Conservation (phyloP, 257 asterid species). For the Penstemon barbatus region DNA sequence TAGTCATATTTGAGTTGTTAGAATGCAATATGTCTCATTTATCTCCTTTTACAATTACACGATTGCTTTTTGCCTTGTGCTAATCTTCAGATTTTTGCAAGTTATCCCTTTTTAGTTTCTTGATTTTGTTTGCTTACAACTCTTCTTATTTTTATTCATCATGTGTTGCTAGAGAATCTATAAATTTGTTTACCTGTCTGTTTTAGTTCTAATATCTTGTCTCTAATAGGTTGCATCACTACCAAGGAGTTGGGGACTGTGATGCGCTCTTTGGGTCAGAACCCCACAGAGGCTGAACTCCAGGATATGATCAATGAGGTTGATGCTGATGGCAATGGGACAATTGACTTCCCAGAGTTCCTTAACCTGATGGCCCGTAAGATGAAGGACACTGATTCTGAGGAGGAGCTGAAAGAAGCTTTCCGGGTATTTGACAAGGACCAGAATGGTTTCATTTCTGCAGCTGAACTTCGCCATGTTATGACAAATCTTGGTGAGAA, state of each 20-base stretch:
- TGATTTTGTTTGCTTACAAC: neutral
- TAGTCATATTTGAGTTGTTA: too few species aligned
- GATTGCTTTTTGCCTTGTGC: neutral
- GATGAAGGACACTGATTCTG: constrained; percentile 91
- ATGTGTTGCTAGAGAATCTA: too few species aligned
- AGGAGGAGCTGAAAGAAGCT: constrained; percentile 91
- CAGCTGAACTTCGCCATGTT: constrained; percentile 86
- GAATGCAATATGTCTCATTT: neutral
- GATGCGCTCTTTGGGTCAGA: constrained; percentile 84
- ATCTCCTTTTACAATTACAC: neutral
- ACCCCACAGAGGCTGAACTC: constrained; percentile 91
- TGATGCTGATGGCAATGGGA: constrained; percentile 87
- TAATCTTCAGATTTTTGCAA: neutral
- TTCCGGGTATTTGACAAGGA: constrained; percentile 87
- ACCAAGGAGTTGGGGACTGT: constrained; percentile 90
- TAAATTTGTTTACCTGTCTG: neutral
- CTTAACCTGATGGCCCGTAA: constrained; percentile 87
- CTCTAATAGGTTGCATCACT: constrained; percentile 67
- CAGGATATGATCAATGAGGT: constrained; percentile 90
- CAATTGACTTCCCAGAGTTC: constrained; percentile 87
- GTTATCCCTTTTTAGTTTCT: neutral
- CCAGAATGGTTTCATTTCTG: constrained; percentile 85
- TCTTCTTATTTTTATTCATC: neutral
- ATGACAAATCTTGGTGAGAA: constrained; percentile 93
- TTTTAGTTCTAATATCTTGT: constrained; percentile 14